A percentile compares a stretch with the other conserved stretches of the same genome.
These are phyloP conservation scores for Brasilioporus rufonigricans DNA, from an alignment of 768 basidiomycete genomes.

Conservation along the genomic window DNA sequence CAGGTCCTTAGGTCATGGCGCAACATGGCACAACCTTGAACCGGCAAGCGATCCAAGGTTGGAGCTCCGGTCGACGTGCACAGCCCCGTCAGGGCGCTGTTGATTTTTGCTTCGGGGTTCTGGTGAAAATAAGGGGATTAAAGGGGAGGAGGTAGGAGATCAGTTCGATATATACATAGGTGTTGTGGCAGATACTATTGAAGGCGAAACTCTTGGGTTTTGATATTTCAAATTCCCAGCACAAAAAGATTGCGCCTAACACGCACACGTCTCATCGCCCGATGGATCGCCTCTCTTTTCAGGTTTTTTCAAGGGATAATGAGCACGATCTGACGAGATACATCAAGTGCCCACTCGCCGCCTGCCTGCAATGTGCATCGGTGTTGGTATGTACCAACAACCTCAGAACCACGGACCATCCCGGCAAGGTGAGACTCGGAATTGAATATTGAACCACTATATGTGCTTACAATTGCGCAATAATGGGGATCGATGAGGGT, in stretches of 20 bases:
- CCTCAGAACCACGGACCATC: no score
- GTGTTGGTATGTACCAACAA: no score
- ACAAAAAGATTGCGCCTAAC: neutral
- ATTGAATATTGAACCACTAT: neutral
- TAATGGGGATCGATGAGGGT: neutral
- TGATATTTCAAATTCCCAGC: conserved; percentile 17
- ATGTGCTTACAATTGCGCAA: neutral
- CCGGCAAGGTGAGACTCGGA: no score
- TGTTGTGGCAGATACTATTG: neutral
- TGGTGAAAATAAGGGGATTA: neutral
- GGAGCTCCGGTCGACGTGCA: conserved; percentile 7
- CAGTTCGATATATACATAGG: neutral
- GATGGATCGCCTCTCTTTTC: neutral
- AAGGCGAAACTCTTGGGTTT: conserved; percentile 18
- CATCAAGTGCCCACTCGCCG: no score
- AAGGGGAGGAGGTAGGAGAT: neutral
- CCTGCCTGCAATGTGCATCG: no score
- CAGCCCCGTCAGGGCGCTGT: neutral
- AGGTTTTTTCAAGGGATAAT: neutral
- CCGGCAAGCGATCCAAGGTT: neutral
- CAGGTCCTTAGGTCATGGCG: neutral
- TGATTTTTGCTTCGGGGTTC: neutral
- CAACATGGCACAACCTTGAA: neutral
- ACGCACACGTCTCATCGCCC: neutral
- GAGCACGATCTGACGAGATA: neutral